Base-by-base conservation (phyloP, 2,329 filamentous ascomycete species). In the Diaporthe capsici region DNA sequence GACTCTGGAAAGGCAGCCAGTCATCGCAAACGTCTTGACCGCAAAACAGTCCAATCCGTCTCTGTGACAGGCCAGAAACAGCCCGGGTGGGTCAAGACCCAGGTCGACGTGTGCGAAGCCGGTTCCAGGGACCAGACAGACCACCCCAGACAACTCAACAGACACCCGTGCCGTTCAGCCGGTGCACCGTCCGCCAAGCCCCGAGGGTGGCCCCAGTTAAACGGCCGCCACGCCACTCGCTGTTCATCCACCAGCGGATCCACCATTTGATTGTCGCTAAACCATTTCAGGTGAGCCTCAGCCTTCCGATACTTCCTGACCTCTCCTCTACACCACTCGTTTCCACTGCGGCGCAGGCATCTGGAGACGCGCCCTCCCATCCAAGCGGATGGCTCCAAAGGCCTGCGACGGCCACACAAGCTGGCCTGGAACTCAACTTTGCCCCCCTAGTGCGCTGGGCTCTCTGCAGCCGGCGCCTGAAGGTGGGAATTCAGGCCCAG, bases 281-380 rank as follows among this genome's bases (percentile, higher is more conserved):
- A 53, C 17, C 68, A 37, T 39, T 25, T 42, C 34, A 75, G 73
- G 75, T 76, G 57, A 77, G 73, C 73, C 53, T 73, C 71, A 65
- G 55, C 58, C 71, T 73, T 55, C 58, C 71, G 31, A 20, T 44
- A 15, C 47, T 73, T 65, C 31, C 58, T 67, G 37, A 60, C 22
- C 49, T 31, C 15, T 60, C 17, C 65, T 71, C 47, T 68, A 61
- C 51, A 70, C 76, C 76, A 77, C 70, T 77, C 76, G 55, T 77
- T 75, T 34, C 63, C 58, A n/a, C 53, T 47, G 73, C 58, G 73
- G 73, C 73, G 63, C 49, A 67, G 39, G 47, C 42, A 47, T 51
- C 74, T 65, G 71, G 73, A 73, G 73, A 73, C 73, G 73, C 71
- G 71, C 71, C 71, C 58, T 63, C 34, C 71, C 61, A 63, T 25